Percentiles rank a stretch among this genome's conserved stretches.
Evolutionary conservation across 495 filamentous ascomycete species (phyloP).

Genomic region (Tuber aestivum): DNA sequence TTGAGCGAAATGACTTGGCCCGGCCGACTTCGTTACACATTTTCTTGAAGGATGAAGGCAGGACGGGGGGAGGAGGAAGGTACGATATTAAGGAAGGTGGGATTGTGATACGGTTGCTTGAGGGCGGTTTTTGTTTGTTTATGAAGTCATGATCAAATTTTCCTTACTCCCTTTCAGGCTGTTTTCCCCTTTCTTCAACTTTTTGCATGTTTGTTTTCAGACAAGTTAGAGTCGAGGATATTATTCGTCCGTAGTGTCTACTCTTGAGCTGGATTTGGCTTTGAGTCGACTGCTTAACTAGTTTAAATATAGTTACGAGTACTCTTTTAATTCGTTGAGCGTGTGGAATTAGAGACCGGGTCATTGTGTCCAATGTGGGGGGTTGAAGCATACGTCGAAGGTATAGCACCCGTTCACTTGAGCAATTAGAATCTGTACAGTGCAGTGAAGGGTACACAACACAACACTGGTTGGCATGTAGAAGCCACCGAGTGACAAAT

Average conservation of each 20-base stretch:
- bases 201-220: neutral
- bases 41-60: neutral
- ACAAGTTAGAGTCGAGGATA: neutral
- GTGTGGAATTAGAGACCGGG: neutral
- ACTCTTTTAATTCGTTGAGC: neutral
- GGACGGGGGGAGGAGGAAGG: neutral
- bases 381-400: neutral
- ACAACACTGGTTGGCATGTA: neutral
- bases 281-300: neutral
- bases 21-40: neutral
- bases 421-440: neutral
- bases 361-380: neutral
- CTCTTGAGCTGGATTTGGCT: neutral
- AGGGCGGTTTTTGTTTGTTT: neutral
- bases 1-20: neutral
- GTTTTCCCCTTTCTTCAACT: neutral
- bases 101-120: neutral
- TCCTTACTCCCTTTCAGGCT: neutral
- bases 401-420: neutral
- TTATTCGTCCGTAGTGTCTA: neutral
- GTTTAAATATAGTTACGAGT: slow-evolving; percentile 1
- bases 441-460: neutral
- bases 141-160: slow-evolving; percentile 1
- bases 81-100: neutral
- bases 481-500: neutral